Percentiles rank a stretch among this genome's conserved stretches.
These are phyloP conservation scores for Hevea brasiliensis DNA, from an alignment of 345 rosid genomes.

Conservation along the genomic window DNA sequence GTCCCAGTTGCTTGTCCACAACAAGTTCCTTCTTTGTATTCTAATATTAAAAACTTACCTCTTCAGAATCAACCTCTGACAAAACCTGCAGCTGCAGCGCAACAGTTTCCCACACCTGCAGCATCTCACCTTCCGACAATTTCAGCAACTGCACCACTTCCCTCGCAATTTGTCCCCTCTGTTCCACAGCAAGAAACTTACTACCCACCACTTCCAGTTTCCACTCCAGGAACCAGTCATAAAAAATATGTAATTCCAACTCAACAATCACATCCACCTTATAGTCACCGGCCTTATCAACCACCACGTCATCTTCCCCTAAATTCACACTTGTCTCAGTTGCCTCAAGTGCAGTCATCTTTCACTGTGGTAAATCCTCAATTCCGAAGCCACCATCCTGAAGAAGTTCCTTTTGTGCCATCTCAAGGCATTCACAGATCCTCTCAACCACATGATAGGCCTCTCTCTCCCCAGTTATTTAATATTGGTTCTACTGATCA, in stretches of 20 bases:
- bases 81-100: not conserved
- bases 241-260: conserved; percentile 19
- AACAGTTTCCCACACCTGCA: not conserved
- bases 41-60: conserved; percentile 17
- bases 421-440: conserved; percentile 22
- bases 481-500: conserved; percentile 27
- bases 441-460: conserved; percentile 26
- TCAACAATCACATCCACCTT: conserved; percentile 27
- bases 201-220: conserved; percentile 12
- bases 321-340: conserved; percentile 16
- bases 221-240: conserved; percentile 20
- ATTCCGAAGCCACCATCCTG: conserved; percentile 16
- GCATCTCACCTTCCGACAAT: conserved; percentile 6
- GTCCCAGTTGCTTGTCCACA: conserved; percentile 22
- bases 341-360: conserved; percentile 30
- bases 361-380: conserved; percentile 19
- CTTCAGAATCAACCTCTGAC: conserved; percentile 22
- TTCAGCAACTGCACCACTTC: conserved; percentile 33
- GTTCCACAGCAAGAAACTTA: conserved; percentile 26
- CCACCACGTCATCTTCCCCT: conserved; percentile 12
- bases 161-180: conserved; percentile 21
- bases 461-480: conserved; percentile 10
- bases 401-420: conserved; percentile 27
- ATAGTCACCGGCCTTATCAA: conserved; percentile 25
- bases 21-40: conserved; percentile 19